phyloP scores from a whole-genome alignment of 495 filamentous ascomycete species.

The Physcia stellaris region DNA sequence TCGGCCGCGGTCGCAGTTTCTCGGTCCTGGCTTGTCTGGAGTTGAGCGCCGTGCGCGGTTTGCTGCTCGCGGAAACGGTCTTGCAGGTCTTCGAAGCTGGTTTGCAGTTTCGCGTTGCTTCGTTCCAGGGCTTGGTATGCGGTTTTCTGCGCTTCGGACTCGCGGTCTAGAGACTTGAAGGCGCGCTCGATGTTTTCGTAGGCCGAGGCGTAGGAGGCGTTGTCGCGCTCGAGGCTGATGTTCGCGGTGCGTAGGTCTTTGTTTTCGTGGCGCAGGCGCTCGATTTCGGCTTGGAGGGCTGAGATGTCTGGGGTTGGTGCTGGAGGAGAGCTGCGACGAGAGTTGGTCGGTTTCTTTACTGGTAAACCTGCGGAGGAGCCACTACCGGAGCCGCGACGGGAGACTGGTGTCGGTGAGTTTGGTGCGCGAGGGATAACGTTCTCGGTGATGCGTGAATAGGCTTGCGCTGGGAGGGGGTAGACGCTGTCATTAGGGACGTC shows the following conservation, averaged over 20 bases:
- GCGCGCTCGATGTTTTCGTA: slow-evolving; percentile 5
- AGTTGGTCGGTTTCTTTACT: not conserved
- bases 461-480: slow-evolving; percentile 8
- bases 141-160: slow-evolving; percentile 2
- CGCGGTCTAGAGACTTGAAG: not conserved
- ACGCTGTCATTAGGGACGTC: slow-evolving; percentile 7
- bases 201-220: slow-evolving; percentile 1
- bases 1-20: slow-evolving; percentile 1
- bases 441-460: slow-evolving; percentile 11
- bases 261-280: slow-evolving; percentile 10
- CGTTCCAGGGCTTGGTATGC: slow-evolving; percentile 1
- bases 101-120: not conserved
- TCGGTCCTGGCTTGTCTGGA: slow-evolving; percentile 5
- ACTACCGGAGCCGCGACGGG: slow-evolving; percentile 3
- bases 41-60: not conserved
- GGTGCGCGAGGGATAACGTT: no score
- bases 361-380: slow-evolving; percentile 1
- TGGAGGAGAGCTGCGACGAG: not conserved
- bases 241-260: slow-evolving; percentile 4
- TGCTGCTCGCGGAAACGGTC: no score
- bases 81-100: no score
- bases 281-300: slow-evolving; percentile 14
- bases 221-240: slow-evolving; percentile 3
- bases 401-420: no score
- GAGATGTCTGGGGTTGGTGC: slow-evolving; percentile 12